Conservation (phyloP, 1,284 basidiomycete genomes). For the Cryptococcus neoformans region DNA sequence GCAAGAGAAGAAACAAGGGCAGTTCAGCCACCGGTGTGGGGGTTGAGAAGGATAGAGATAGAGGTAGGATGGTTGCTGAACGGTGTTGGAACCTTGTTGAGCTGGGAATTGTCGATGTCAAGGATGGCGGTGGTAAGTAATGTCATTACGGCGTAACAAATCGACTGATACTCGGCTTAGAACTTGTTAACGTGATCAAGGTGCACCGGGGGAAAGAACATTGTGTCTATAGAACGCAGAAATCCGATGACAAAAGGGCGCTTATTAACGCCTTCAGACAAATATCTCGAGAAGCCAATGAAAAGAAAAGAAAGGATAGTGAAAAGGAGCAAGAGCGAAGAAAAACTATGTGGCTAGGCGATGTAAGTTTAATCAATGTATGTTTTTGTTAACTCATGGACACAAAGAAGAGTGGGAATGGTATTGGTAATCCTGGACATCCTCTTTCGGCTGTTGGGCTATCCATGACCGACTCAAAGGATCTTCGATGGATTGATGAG, state of each 20-base stretch:
- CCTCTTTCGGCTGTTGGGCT: constrained; percentile 62
- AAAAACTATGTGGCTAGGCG: constrained; percentile 69
- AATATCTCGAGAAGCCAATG: constrained; percentile 84
- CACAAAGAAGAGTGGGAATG: constrained; percentile 7
- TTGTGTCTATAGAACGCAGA: constrained; percentile 85
- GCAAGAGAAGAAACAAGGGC: constrained; percentile 52
- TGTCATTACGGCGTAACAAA: neutral
- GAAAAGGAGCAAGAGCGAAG: constrained; percentile 86
- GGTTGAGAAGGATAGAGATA: constrained; percentile 55
- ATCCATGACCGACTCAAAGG: constrained; percentile 60
- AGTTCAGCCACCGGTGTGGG: constrained; percentile 49
- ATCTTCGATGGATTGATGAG: constrained; percentile 80
- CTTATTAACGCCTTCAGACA: constrained; percentile 82
- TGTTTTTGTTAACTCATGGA: too few species aligned
- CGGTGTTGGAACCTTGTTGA: constrained; percentile 88
- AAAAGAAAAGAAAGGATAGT: constrained; percentile 83
- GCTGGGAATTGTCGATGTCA: constrained; percentile 90
- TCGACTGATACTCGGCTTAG: constrained; percentile 50
- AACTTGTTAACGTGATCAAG: constrained; percentile 94
- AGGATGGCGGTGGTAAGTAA: constrained; percentile 78
- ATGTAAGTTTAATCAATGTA: constrained; percentile 51
- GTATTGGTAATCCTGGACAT: constrained; percentile 61
- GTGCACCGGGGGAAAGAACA: constrained; percentile 90
- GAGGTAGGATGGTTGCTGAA: constrained; percentile 75
- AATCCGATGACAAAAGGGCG: constrained; percentile 76